These are phyloP conservation scores for Curvularia sp. DNA, from an alignment of 2,329 filamentous ascomycete genomes.

Conservation along the genomic window DNA sequence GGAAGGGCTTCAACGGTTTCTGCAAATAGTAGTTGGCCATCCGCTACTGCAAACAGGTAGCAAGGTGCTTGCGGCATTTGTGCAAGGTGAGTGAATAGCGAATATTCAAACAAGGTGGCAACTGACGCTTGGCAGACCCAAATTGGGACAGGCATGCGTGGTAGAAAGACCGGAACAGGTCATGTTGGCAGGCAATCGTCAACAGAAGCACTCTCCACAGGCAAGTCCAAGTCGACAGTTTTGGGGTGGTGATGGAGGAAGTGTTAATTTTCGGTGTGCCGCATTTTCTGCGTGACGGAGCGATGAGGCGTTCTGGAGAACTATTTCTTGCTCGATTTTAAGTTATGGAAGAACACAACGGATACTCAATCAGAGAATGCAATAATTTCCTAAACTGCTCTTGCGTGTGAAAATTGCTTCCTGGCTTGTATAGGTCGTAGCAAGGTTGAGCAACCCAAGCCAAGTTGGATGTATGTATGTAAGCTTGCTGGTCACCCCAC, in stretches of 20 bases:
- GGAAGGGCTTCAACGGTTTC: constrained; percentile 90
- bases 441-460: background rate
- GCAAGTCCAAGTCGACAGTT: background rate
- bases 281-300: constrained; percentile 33
- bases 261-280: constrained; percentile 9
- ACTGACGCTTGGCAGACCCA: constrained; percentile 63
- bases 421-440: background rate
- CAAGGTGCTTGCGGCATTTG: constrained; percentile 94
- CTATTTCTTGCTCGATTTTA: constrained; percentile 11
- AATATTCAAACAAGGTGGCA: background rate
- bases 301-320: constrained; percentile 29
- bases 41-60: constrained; percentile 96
- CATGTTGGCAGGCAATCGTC: background rate
- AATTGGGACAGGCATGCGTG: constrained; percentile 77
- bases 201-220: background rate
- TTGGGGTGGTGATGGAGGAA: background rate
- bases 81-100: constrained; percentile 74
- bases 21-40: constrained; percentile 97
- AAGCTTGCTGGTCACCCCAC: constrained; percentile 11
- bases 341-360: background rate
- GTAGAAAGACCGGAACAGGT: constrained; percentile 26
- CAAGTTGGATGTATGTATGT: background rate
- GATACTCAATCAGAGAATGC: constrained; percentile 1
- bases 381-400: background rate
- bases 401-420: background rate